A percentile compares a stretch with the other conserved stretches of the same genome.
These are phyloP conservation scores for Cerrena zonata DNA, from an alignment of 1,284 basidiomycete species.

Conservation along the genomic window DNA sequence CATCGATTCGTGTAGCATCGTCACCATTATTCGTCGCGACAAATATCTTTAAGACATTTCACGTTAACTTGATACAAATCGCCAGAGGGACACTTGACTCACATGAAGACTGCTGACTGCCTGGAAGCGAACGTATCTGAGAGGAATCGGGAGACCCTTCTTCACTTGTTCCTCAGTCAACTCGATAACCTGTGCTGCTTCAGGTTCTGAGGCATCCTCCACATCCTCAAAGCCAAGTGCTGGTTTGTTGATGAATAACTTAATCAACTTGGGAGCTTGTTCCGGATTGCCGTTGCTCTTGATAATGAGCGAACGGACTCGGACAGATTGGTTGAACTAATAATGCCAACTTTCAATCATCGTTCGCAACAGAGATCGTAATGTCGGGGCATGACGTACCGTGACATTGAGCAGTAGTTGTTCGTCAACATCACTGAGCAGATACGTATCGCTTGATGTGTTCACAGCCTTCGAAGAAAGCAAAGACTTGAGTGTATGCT, in stretches of 20 bases:
- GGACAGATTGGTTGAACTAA: slow-evolving; percentile 77
- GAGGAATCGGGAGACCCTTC: slow-evolving; percentile 52
- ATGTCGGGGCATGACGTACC: slow-evolving; percentile 50
- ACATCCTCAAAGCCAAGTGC: slow-evolving; percentile 67
- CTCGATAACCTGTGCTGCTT: slow-evolving; percentile 51
- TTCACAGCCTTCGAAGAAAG: slow-evolving; percentile 46
- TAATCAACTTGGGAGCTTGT: slow-evolving; percentile 62
- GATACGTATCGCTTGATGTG: slow-evolving; percentile 38
- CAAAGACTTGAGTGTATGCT: slow-evolving; percentile 59
- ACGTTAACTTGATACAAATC: too few species aligned
- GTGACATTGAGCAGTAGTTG: slow-evolving; percentile 68
- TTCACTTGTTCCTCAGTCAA: slow-evolving; percentile 46
- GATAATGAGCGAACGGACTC: slow-evolving; percentile 66
- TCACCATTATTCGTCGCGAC: slow-evolving; percentile 69
- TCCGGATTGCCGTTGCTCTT: slow-evolving; percentile 38
- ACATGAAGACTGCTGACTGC: slow-evolving; percentile 69
- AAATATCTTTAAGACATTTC: slow-evolving; percentile 46
- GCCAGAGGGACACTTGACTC: slow-evolving; percentile 23
- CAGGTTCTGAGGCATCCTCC: slow-evolving; percentile 42
- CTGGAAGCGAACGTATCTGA: slow-evolving; percentile 78
- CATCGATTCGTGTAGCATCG: slow-evolving; percentile 75
- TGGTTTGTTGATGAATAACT: slow-evolving; percentile 64
- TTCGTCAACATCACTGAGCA: slow-evolving; percentile 78
- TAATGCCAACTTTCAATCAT: too few species aligned
- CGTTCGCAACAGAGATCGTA: background rate